Conservation (phyloP, 2,329 filamentous ascomycete species). For the Sclerotinia trifoliorum region DNA sequence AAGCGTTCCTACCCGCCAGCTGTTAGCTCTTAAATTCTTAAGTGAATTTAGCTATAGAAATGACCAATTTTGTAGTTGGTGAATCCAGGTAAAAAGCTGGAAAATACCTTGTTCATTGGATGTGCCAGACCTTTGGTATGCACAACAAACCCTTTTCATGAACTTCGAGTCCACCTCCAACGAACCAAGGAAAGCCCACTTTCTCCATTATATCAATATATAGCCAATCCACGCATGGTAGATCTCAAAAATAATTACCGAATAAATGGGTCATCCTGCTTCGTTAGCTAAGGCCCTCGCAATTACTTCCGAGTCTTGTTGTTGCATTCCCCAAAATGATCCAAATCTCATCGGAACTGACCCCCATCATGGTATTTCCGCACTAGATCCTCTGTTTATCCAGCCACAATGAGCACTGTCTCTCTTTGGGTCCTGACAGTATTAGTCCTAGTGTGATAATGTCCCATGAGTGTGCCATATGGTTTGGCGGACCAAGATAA, state of each 20-base stretch:
- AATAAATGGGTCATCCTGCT: conserved; percentile 19
- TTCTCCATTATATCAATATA: conserved; percentile 18
- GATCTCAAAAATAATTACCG: conserved; percentile 23
- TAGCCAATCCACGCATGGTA: conserved; percentile 16
- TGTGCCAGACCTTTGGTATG: conserved; percentile 13
- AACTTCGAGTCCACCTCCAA: conserved; percentile 10
- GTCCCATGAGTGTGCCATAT: conserved; percentile 10
- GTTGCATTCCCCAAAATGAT: conserved; percentile 4
- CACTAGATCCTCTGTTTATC: conserved; percentile 7
- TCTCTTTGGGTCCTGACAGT: conserved; percentile 7
- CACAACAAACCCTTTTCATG: conserved; percentile 14
- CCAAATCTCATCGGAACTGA: conserved; percentile 16
- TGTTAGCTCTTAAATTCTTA: neutral
- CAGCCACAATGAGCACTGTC: conserved; percentile 16
- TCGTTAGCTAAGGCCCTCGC: neutral
- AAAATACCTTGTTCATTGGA: conserved; percentile 19
- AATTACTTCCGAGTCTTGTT: conserved; percentile 10
- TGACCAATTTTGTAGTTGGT: neutral
- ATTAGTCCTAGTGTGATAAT: conserved; percentile 11
- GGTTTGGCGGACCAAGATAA: conserved; percentile 15
- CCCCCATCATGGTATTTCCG: conserved; percentile 6
- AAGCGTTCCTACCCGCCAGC: conserved; percentile 20
- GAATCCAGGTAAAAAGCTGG: conserved; percentile 3
- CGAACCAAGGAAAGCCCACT: conserved; percentile 13
- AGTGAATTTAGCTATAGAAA: neutral